These are phyloP conservation scores for Mollisia scopiformis DNA, from an alignment of 2,329 filamentous ascomycete genomes.

Conservation along the genomic window DNA sequence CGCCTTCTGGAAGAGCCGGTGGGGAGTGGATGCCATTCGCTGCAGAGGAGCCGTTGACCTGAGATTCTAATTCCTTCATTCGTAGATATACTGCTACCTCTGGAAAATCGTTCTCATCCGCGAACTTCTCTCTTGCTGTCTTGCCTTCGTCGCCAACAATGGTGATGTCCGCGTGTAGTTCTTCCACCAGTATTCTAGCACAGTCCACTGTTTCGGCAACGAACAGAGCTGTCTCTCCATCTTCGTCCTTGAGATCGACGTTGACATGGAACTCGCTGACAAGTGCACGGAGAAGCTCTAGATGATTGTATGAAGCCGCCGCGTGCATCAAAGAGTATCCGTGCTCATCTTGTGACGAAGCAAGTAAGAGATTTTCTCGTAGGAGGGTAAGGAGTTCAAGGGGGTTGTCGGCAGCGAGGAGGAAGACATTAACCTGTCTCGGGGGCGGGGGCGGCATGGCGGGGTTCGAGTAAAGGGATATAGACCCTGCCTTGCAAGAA, in stretches of 20 bases:
- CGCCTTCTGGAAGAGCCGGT: conserved; percentile 72
- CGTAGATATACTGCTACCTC: conserved; percentile 73
- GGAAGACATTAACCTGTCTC: conserved; percentile 60
- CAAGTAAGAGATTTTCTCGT: conserved; percentile 72
- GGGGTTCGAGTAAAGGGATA: too few species aligned
- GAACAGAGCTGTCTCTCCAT: conserved; percentile 92
- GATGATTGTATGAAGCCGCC: conserved; percentile 88
- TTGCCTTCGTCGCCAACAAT: conserved; percentile 73
- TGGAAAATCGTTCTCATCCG: conserved; percentile 76
- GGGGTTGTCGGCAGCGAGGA: conserved; percentile 83
- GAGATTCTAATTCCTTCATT: conserved; percentile 36
- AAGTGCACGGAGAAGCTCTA: conserved; percentile 76
- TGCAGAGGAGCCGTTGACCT: conserved; percentile 34
- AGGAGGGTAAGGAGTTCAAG: conserved; percentile 75
- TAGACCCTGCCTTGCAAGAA: too few species aligned
- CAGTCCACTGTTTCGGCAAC: conserved; percentile 82
- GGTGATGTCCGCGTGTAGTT: conserved; percentile 71
- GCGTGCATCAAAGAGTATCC: conserved; percentile 96
- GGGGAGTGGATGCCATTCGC: conserved; percentile 39
- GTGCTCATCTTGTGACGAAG: conserved; percentile 81
- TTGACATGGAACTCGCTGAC: conserved; percentile 77
- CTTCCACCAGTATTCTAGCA: conserved; percentile 79
- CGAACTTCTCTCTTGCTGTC: conserved; percentile 81
- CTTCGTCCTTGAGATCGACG: conserved; percentile 83
- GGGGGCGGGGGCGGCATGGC: conserved; percentile 16